A percentile compares a stretch with the other conserved stretches of the same genome.
Conservation (phyloP, 116 monocot species). For the Posidonia oceanica region DNA sequence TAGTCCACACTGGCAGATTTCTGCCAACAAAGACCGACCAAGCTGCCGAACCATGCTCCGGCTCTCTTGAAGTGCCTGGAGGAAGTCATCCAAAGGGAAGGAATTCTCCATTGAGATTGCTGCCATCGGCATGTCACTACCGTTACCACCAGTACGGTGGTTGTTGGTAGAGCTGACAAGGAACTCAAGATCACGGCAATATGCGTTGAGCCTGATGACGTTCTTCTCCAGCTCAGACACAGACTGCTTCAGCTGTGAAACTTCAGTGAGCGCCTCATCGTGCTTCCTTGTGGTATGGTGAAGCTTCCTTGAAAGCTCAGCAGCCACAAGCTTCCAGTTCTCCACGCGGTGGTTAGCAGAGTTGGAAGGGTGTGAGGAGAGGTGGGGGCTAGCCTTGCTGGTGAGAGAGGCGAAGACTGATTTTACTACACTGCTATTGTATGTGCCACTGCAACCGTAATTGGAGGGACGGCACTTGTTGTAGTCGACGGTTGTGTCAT, state of each 20-base stretch:
- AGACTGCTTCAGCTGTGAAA: slow-evolving; percentile 50
- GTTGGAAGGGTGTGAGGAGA: slow-evolving; percentile 4
- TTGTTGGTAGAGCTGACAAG: slow-evolving; percentile 10
- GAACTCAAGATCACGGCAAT: slow-evolving; percentile 31
- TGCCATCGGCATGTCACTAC: too few species aligned
- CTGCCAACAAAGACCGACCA: slow-evolving; percentile 36
- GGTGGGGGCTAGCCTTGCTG: slow-evolving; percentile 15
- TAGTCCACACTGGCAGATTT: slow-evolving; percentile 14
- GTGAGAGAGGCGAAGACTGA: slow-evolving; percentile 33
- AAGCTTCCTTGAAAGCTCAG: slow-evolving; percentile 75
- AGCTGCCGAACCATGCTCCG: slow-evolving; percentile 43
- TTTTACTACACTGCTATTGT: slow-evolving; percentile 14
- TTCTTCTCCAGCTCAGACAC: slow-evolving; percentile 61
- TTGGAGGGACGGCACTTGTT: slow-evolving; percentile 59
- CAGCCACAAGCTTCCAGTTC: slow-evolving; percentile 42
- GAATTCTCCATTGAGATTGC: not conserved
- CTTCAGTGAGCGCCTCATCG: slow-evolving; percentile 59
- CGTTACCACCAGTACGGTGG: not conserved
- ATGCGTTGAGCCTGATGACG: slow-evolving; percentile 39
- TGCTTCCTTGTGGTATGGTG: slow-evolving; percentile 35
- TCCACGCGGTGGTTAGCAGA: slow-evolving; percentile 1
- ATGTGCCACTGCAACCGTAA: slow-evolving; percentile 2
- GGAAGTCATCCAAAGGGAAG: slow-evolving; percentile 34
- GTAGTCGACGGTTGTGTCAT: slow-evolving; percentile 10
- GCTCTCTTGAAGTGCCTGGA: slow-evolving; percentile 34